Evolutionary conservation across 2,329 filamentous ascomycete species (phyloP).

Genomic region (Trichoderma sp.): DNA sequence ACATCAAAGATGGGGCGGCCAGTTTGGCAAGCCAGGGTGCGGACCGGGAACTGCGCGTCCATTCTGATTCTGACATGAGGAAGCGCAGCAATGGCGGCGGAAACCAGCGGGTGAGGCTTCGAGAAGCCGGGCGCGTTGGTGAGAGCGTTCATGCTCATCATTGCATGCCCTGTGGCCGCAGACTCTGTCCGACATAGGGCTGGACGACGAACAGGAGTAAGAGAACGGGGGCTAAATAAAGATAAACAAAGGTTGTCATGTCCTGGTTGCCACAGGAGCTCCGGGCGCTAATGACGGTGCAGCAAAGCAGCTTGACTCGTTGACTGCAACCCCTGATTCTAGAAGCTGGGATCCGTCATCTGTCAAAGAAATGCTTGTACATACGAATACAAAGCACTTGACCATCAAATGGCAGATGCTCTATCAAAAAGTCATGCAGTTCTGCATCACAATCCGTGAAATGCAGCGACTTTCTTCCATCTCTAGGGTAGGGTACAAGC

Average conservation of each 20-base stretch:
- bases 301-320: slow-evolving; percentile 2
- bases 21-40: slow-evolving; percentile 7
- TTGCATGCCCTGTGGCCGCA: not conserved
- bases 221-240: not conserved
- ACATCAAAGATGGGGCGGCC: not conserved
- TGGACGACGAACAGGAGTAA: not conserved
- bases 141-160: not conserved
- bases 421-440: not conserved
- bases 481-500: not conserved
- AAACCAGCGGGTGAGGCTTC: not conserved
- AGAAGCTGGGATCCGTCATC: not conserved
- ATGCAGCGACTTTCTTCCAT: too few species aligned
- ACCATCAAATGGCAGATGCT: not conserved
- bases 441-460: not conserved
- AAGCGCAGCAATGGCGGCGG: not conserved
- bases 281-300: not conserved
- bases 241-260: not conserved
- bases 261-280: not conserved
- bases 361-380: not conserved
- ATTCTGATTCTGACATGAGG: not conserved
- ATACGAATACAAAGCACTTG: not conserved
- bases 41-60: not conserved
- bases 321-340: not conserved
- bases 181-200: not conserved
- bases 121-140: not conserved